Evolutionary conservation across 495 filamentous ascomycete genomes (phyloP).

Genomic region (Penicillium psychrofluorescens): DNA sequence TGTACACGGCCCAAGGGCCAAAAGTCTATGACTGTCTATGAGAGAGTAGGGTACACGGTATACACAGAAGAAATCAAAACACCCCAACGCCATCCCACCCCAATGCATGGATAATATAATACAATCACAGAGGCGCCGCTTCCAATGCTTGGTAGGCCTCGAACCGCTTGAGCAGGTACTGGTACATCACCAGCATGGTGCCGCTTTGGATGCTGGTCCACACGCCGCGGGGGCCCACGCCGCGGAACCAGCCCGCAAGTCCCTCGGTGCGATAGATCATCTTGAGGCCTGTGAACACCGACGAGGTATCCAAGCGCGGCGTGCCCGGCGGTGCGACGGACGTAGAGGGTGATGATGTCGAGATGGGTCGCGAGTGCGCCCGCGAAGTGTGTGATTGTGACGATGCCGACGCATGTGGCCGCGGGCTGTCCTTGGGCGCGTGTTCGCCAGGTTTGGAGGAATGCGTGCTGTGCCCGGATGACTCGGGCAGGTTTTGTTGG

Average conservation of each 20-base stretch:
- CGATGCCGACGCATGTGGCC: conserved; percentile 21
- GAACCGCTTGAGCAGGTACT: conserved; percentile 72
- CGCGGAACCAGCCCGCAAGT: conserved; percentile 83
- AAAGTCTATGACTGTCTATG: neutral
- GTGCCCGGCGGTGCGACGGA: conserved; percentile 67
- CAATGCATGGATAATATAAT: conserved; percentile 10
- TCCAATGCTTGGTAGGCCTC: conserved; percentile 39
- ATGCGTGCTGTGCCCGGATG: conserved; percentile 13
- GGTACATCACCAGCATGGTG: conserved; percentile 95
- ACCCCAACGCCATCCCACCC: conserved; percentile 11
- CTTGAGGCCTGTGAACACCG: conserved; percentile 74
- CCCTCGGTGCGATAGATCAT: conserved; percentile 88
- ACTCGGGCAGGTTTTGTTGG: conserved; percentile 56
- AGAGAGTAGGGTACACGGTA: neutral
- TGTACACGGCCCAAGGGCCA: neutral
- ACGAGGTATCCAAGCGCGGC: conserved; percentile 75
- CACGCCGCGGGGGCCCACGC: conserved; percentile 86
- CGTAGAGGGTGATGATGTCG: conserved; percentile 77
- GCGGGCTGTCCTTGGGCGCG: conserved; percentile 28
- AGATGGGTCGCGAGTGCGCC: conserved; percentile 56
- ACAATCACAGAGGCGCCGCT: conserved; percentile 19
- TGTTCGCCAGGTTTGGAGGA: conserved; percentile 11
- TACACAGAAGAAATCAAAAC: conserved; percentile 15
- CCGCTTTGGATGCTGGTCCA: conserved; percentile 97
- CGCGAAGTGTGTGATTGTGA: conserved; percentile 21